Conservation (phyloP, 768 basidiomycete genomes). For the Coprinopsis marcescibilis region DNA sequence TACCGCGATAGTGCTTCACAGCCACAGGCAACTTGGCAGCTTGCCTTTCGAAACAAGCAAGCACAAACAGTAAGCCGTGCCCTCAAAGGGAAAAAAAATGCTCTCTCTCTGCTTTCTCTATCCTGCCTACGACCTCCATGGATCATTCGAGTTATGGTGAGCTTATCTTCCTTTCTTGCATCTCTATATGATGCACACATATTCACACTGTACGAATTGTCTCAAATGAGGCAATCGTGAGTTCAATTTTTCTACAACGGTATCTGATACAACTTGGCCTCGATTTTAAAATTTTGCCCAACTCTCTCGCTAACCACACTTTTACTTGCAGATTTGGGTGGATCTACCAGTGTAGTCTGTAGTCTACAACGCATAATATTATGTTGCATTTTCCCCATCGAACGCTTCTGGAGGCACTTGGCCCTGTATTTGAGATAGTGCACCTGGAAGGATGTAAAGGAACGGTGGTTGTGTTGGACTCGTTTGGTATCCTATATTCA, state of each 20-base stretch:
- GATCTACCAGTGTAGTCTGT: neutral
- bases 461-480: conserved; percentile 74
- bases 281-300: neutral
- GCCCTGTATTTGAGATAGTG: conserved; percentile 85
- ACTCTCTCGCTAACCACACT: neutral
- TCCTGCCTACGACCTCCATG: too few species aligned
- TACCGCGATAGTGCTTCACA: too few species aligned
- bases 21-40: too few species aligned
- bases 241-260: conserved; percentile 68
- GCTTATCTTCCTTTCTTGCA: conserved; percentile 12
- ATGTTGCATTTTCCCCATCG: conserved; percentile 43
- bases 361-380: too few species aligned
- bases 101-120: neutral
- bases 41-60: too few species aligned
- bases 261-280: conserved; percentile 49
- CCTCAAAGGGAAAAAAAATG: too few species aligned
- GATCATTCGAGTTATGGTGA: conserved; percentile 15
- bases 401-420: conserved; percentile 83
- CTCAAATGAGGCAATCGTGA: conserved; percentile 41
- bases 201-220: conserved; percentile 77
- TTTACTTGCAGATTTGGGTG: neutral
- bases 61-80: too few species aligned
- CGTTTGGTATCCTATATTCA: conserved; percentile 74
- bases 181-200: conserved; percentile 45
- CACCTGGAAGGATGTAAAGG: conserved; percentile 75